Base-by-base conservation (phyloP, 805 yeast genomes). In the Ogataea paraovalis region DNA sequence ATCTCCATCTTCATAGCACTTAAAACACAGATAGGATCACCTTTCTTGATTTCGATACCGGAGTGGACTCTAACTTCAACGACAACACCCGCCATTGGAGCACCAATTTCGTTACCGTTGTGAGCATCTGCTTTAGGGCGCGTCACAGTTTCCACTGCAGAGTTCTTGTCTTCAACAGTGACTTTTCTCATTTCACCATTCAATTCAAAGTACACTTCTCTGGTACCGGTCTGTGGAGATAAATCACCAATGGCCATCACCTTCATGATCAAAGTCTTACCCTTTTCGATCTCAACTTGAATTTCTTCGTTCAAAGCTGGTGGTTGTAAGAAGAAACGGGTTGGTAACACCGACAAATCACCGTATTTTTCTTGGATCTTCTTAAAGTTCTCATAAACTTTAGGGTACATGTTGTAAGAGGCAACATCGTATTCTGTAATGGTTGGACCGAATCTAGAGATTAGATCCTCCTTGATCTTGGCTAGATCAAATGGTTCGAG, bases 1-100 rank as follows among this genome's bases (percentile, higher is more conserved):
- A 94, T 94, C 75, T 94, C 99, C 99, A 92, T 92, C 81, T 92
- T 92, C 99, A 92, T 92, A 54, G 99, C 99, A 66, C 92, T 82
- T 65, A 92, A 78, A 22, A 92, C 96, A 52, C 96, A 95, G 55
- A 92, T 69, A 30, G 97, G 91, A 66, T 92, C 96, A 56, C 99
- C 99, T 80, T 92, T 92, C 80, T 88, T 89, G 56, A 94, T 96
- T 55, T 85, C 85, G 45, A 83, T 78, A 51, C 95, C 96, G 57
- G 81, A 80, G 74, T 89, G 87, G 54, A 90, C 89, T 65, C 96
- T 87, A 46, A 91, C 87, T 72, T 94, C 99, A 55, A 92, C 88
- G 52, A 92, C 88, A 55, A 91, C 97, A 74, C 99, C 99, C 38
- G 98, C 96, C 98, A 92, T 92, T 71, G 99, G 99, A 5, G 99